phyloP scores from a whole-genome alignment of 768 basidiomycete species.

The Crepidotus variabilis region DNA sequence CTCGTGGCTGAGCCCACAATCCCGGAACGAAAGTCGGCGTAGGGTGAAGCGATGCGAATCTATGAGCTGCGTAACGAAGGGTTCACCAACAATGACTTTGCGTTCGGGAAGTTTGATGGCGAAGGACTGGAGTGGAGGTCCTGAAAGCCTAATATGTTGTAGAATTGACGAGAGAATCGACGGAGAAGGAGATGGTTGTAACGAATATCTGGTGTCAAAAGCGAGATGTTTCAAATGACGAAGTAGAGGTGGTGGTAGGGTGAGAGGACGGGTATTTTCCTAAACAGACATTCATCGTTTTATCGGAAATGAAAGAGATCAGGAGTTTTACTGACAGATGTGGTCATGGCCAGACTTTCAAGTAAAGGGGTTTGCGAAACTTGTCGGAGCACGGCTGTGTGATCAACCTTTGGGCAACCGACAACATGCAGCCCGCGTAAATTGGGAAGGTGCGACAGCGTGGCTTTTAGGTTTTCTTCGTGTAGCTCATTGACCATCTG shows the following conservation, averaged over 20 bases:
- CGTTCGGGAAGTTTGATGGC: constrained; percentile 43
- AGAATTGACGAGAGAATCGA: constrained; percentile 27
- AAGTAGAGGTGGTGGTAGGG: constrained; percentile 29
- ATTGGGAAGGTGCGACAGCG: constrained; percentile 45
- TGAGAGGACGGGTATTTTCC: constrained; percentile 31
- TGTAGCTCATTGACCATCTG: constrained; percentile 60
- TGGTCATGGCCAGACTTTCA: constrained; percentile 58
- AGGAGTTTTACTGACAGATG: constrained; percentile 39
- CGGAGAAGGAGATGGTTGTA: constrained; percentile 26
- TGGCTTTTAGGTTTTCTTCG: constrained; percentile 42
- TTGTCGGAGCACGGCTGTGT: constrained; percentile 43
- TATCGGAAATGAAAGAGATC: not conserved
- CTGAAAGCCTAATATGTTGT: constrained; percentile 25
- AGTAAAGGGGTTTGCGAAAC: constrained; percentile 48
- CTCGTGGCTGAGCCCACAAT: constrained; percentile 37
- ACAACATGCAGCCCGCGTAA: constrained; percentile 60
- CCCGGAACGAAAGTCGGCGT: constrained; percentile 40
- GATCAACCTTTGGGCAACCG: constrained; percentile 55
- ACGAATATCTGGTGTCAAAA: constrained; percentile 41
- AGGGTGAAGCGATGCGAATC: constrained; percentile 39
- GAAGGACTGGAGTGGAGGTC: constrained; percentile 32
- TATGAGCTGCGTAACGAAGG: constrained; percentile 41
- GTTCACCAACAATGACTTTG: constrained; percentile 30
- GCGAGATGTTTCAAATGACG: constrained; percentile 46
- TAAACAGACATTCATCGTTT: constrained; percentile 12